A percentile compares a stretch with the other conserved stretches of the same genome.
phyloP scores from a whole-genome alignment of 2,329 filamentous ascomycete genomes.

The Apiospora arundinis region DNA sequence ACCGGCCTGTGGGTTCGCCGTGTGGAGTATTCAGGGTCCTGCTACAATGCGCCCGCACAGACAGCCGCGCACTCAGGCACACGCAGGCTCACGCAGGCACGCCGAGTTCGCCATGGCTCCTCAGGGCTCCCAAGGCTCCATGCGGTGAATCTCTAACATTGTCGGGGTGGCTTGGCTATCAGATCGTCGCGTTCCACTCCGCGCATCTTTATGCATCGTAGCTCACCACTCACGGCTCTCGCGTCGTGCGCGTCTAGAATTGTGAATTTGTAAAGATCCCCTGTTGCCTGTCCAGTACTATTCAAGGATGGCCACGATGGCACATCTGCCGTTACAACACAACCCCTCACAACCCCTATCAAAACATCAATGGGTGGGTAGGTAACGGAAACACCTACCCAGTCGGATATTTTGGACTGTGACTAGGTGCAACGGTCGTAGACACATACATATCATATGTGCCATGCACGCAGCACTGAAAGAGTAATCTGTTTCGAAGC shows the following conservation, averaged over 20 bases:
- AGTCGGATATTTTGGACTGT: background rate
- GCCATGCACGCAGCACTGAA: background rate
- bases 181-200: slow-evolving; percentile 3
- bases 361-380: background rate
- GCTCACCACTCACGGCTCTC: too few relatives aligned
- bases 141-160: slow-evolving; percentile 7
- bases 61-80: too few relatives aligned
- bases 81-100: too few relatives aligned
- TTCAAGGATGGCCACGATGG: background rate
- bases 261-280: too few relatives aligned
- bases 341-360: too few relatives aligned
- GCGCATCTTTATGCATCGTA: background rate
- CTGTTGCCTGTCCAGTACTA: background rate
- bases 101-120: background rate
- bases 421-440: background rate
- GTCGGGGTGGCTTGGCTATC: slow-evolving; percentile 1
- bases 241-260: too few relatives aligned
- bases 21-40: slow-evolving; percentile 10
- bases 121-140: background rate
- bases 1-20: slow-evolving; percentile 15
- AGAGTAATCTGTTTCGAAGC: background rate
- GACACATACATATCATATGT: background rate
- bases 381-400: background rate
- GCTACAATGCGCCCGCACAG: slow-evolving; percentile 16
- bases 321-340: background rate